Percentiles rank a stretch among this genome's conserved stretches.
These are phyloP conservation scores for Fennellomyces sp. DNA, from an alignment of 371 early-diverging fungal genomes.

Conservation along the genomic window DNA sequence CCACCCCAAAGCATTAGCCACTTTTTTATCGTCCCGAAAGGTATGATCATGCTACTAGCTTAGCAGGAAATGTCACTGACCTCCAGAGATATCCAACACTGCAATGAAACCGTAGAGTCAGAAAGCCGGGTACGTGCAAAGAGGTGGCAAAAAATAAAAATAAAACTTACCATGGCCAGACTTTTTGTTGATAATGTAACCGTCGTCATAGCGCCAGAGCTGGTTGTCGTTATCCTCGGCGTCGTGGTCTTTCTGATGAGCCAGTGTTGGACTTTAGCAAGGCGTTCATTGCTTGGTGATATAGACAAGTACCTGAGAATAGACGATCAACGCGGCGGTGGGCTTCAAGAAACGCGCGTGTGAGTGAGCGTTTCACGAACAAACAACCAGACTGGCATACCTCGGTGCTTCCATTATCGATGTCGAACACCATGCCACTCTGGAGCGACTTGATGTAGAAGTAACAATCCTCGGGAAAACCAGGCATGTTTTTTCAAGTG, in stretches of 20 bases:
- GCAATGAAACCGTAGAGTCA: not conserved
- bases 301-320: constrained; percentile 1
- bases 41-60: not conserved
- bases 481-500: constrained; percentile 8
- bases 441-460: constrained; percentile 29
- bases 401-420: constrained; percentile 5
- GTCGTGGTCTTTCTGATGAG: not conserved
- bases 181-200: constrained; percentile 27
- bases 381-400: not conserved
- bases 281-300: not conserved
- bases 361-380: not conserved
- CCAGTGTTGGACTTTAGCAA: not conserved
- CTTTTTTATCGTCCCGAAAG: not conserved
- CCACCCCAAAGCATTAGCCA: not conserved
- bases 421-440: constrained; percentile 19
- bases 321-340: constrained; percentile 1
- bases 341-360: not conserved
- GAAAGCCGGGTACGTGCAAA: not conserved
- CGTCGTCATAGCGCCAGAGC: constrained; percentile 28
- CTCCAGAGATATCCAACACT: constrained; percentile 47
- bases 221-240: constrained; percentile 14
- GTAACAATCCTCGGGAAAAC: constrained; percentile 30
- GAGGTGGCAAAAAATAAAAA: not conserved
- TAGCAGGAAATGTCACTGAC: constrained; percentile 12
- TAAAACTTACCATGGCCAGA: constrained; percentile 22